A percentile compares a stretch with the other conserved stretches of the same genome.
phyloP scores from a whole-genome alignment of 768 basidiomycete genomes.

The Phylloporus sp. region DNA sequence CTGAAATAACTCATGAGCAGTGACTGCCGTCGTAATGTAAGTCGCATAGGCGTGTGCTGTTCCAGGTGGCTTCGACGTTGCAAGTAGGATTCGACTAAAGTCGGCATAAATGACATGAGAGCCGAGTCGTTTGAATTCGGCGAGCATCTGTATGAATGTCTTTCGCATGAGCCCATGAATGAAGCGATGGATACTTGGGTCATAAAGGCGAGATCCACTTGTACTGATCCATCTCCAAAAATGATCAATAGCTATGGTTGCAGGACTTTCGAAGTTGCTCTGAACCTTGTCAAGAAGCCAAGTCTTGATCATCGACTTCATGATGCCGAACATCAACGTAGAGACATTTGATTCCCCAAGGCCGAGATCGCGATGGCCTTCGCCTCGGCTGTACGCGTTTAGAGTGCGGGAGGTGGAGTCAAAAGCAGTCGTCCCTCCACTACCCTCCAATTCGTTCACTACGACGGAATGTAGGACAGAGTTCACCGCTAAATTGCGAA shows the following conservation, averaged over 20 bases:
- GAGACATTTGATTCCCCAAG: slow-evolving; percentile 90
- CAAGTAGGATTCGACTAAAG: slow-evolving; percentile 83
- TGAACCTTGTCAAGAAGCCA: slow-evolving; percentile 90
- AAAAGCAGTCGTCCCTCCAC: slow-evolving; percentile 89
- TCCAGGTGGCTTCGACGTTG: slow-evolving; percentile 94
- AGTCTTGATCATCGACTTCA: slow-evolving; percentile 82
- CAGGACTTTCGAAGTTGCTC: slow-evolving; percentile 59
- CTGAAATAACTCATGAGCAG: slow-evolving; percentile 92
- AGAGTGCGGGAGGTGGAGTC: slow-evolving; percentile 90
- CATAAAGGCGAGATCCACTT: slow-evolving; percentile 80
- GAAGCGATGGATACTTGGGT: slow-evolving; percentile 90
- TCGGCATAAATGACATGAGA: slow-evolving; percentile 93
- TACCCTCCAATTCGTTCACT: slow-evolving; percentile 97
- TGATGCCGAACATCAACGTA: slow-evolving; percentile 75
- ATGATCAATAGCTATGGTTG: slow-evolving; percentile 77
- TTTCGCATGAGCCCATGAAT: slow-evolving; percentile 96
- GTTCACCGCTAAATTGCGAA: slow-evolving; percentile 91
- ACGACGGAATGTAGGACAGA: slow-evolving; percentile 90
- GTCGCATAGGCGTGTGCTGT: slow-evolving; percentile 94
- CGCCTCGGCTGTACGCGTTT: slow-evolving; percentile 76
- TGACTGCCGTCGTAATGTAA: slow-evolving; percentile 91
- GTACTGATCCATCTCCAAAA: slow-evolving; percentile 98
- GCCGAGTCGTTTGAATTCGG: slow-evolving; percentile 93
- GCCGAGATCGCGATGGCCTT: slow-evolving; percentile 60
- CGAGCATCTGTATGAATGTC: slow-evolving; percentile 93